These are phyloP conservation scores for Populus deltoides DNA, from an alignment of 345 rosid genomes.

Conservation along the genomic window DNA sequence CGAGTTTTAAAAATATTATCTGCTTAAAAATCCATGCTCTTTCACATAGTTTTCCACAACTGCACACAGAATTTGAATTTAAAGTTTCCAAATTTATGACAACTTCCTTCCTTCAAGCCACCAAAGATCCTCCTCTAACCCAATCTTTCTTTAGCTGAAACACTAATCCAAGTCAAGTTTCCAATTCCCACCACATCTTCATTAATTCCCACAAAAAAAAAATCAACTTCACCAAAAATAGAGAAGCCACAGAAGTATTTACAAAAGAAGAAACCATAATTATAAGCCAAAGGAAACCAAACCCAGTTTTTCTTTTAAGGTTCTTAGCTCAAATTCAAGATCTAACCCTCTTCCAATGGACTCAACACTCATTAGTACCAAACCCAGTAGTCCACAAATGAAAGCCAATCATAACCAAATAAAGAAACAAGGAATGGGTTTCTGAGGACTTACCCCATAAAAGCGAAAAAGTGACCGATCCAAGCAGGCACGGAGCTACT, in stretches of 20 bases:
- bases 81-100: not conserved
- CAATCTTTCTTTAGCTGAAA: not conserved
- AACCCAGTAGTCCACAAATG: not conserved
- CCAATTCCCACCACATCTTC: not conserved
- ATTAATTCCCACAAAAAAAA: not conserved
- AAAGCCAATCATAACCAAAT: not conserved
- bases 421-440: not conserved
- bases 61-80: not conserved
- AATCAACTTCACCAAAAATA: constrained; percentile 1
- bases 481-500: constrained; percentile 36
- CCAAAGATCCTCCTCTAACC: not conserved
- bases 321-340: not conserved
- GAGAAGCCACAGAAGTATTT: not conserved
- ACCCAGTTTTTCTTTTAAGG: not conserved
- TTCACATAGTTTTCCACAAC: not conserved
- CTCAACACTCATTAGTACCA: not conserved
- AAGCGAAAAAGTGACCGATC: constrained; percentile 52
- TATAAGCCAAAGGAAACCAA: not conserved
- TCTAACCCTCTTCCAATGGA: not conserved
- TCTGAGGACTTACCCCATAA: constrained; percentile 47
- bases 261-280: not conserved
- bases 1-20: not conserved
- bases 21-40: not conserved
- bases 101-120: not conserved
- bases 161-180: not conserved